Percentiles rank a stretch among this genome's conserved stretches.
These are phyloP conservation scores for Aspergillus phoenicis DNA, from an alignment of 2,329 filamentous ascomycete species.

Conservation along the genomic window DNA sequence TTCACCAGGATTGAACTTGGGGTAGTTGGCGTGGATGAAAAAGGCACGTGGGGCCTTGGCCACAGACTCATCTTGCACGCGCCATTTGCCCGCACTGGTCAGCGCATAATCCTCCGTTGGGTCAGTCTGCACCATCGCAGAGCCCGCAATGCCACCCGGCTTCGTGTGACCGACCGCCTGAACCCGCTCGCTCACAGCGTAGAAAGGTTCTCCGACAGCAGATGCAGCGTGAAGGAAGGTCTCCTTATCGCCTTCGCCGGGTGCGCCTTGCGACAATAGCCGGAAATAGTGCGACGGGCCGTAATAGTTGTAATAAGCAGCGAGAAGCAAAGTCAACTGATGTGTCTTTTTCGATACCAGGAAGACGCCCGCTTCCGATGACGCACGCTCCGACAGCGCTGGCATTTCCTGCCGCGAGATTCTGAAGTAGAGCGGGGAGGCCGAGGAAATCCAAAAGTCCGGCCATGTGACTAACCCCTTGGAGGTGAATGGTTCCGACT, in stretches of 20 bases:
- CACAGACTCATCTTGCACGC: slow-evolving; percentile 35
- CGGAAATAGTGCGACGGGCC: slow-evolving; percentile 42
- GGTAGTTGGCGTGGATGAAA: slow-evolving; percentile 47
- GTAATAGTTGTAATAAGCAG: slow-evolving; percentile 44
- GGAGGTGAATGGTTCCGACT: slow-evolving; percentile 54
- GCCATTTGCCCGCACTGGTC: slow-evolving; percentile 36
- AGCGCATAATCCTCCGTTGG: slow-evolving; percentile 41
- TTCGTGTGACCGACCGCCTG: slow-evolving; percentile 37
- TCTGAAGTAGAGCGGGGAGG: slow-evolving; percentile 46
- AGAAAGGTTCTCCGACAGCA: slow-evolving; percentile 38
- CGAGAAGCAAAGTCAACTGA: slow-evolving; percentile 36
- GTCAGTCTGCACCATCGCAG: slow-evolving; percentile 43
- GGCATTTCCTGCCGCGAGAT: slow-evolving; percentile 42
- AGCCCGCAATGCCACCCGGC: slow-evolving; percentile 33
- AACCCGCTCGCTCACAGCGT: slow-evolving; percentile 41
- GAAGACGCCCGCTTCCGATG: slow-evolving; percentile 41
- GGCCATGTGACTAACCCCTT: slow-evolving; percentile 60
- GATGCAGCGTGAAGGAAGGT: slow-evolving; percentile 41
- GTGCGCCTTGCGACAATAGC: slow-evolving; percentile 42
- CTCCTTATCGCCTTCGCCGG: slow-evolving; percentile 45
- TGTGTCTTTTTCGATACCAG: slow-evolving; percentile 42
- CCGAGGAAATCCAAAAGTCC: slow-evolving; percentile 54
- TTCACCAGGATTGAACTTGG: slow-evolving; percentile 46
- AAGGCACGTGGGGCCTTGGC: slow-evolving; percentile 38
- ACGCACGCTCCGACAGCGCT: slow-evolving; percentile 37